Base-by-base conservation (phyloP, 148 eudicot species). In the Rhododendron vialii region DNA sequence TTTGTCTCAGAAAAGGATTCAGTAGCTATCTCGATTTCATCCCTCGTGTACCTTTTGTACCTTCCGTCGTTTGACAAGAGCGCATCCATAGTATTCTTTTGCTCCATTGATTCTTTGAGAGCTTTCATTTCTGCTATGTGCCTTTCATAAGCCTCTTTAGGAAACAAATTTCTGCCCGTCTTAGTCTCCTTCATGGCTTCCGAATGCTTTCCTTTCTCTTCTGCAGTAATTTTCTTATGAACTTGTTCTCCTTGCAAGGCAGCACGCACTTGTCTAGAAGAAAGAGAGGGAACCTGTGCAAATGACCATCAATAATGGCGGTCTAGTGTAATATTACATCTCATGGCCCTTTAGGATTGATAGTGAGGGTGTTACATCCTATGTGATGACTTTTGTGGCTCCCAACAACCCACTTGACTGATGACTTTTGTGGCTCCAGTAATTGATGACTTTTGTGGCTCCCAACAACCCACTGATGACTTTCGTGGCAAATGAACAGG, bases 161-260 rank as follows among this genome's bases (percentile, higher is more conserved):
- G 92, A 22, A 94, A 90, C 87, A 92, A 45, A 33, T 86, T 83
- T 87, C 87, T 92, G 65, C 98, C 98, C 47, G 76, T 90, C 82
- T 91, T 92, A 77, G 87, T 92, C 83, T 94, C 94, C 88, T 93
- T 92, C 50, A 88, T 85, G 33, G 93, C 95, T 86, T 90, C 91
- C 90, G 88, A 45, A 80, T 89, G 93, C 90, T 93, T 95, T 80
- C 87, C 84, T 87, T 88, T 94, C 89, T 96, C 93, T 83, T 85
- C 85, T 53, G 91, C 92, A n/a, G 94, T 94, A 77, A 91, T 84
- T 92, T 89, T 96, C 86, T 92, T 90, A 73, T 89, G 83, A 53
- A 84, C 87, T 87, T 92, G 92, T 91, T 94, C 98, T 81, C 98
- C 86, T 90, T 92, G 87, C 89, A 90, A 82, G 74, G 95, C 95